Percentiles rank a stretch among this genome's conserved stretches.
These are phyloP conservation scores for Komagataella phaffii DNA, from an alignment of 805 yeast genomes.

Conservation along the genomic window DNA sequence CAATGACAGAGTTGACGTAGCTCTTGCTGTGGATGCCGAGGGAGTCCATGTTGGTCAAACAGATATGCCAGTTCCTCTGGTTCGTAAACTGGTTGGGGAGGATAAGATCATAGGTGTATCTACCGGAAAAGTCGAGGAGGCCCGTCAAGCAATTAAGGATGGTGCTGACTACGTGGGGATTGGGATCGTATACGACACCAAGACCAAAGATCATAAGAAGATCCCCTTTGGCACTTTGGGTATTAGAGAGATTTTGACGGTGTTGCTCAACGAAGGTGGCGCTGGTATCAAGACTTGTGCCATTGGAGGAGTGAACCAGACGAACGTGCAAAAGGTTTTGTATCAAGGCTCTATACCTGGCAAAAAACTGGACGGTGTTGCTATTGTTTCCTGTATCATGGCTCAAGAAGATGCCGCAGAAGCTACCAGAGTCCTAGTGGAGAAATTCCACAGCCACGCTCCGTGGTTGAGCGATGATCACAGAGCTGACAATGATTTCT, in stretches of 20 bases:
- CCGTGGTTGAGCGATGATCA: slow-evolving; percentile 9
- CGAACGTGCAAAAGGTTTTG: slow-evolving; percentile 46
- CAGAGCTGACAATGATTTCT: not conserved
- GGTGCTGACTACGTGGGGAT: slow-evolving; percentile 71
- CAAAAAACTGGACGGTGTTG: slow-evolving; percentile 59
- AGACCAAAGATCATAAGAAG: slow-evolving; percentile 47
- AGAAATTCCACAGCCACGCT: slow-evolving; percentile 16
- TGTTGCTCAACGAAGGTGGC: slow-evolving; percentile 21
- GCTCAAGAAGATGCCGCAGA: slow-evolving; percentile 38
- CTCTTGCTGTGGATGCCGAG: slow-evolving; percentile 79
- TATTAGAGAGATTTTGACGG: slow-evolving; percentile 34
- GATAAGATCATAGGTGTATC: slow-evolving; percentile 72
- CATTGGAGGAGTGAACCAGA: slow-evolving; percentile 65
- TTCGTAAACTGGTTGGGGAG: slow-evolving; percentile 54
- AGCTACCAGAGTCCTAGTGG: slow-evolving; percentile 29
- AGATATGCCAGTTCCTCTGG: slow-evolving; percentile 56
- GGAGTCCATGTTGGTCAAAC: slow-evolving; percentile 92
- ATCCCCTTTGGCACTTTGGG: slow-evolving; percentile 63
- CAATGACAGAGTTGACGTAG: slow-evolving; percentile 81
- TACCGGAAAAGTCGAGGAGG: slow-evolving; percentile 47
- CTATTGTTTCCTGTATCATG: slow-evolving; percentile 81
- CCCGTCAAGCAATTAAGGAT: slow-evolving; percentile 30
- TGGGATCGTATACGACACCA: slow-evolving; percentile 66
- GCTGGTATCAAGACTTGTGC: slow-evolving; percentile 47
- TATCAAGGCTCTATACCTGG: slow-evolving; percentile 33